Conservation (phyloP, 1,284 basidiomycete genomes). For the Tilletia caries region DNA sequence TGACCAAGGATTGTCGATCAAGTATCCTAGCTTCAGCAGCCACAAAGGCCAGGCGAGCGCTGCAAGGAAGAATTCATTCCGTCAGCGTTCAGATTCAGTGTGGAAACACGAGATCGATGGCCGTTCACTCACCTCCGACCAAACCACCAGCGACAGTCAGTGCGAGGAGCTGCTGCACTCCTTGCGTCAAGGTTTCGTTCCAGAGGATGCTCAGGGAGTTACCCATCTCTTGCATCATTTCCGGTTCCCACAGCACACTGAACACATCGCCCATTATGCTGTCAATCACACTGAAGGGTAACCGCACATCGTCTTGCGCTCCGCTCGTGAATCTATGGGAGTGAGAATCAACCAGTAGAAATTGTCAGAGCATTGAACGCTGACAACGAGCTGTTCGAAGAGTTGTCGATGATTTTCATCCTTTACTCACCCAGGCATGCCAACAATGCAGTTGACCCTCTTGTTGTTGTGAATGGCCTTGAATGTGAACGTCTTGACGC, state of each 20-base stretch:
- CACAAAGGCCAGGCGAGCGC: constrained; percentile 52
- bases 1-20: constrained; percentile 54
- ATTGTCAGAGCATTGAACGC: not conserved
- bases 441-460: constrained; percentile 50
- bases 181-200: constrained; percentile 53
- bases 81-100: not conserved
- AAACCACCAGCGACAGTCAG: constrained; percentile 50
- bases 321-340: constrained; percentile 44
- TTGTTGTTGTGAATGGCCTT: constrained; percentile 54
- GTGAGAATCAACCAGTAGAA: no score
- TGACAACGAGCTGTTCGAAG: no score
- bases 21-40: constrained; percentile 51
- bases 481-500: constrained; percentile 52
- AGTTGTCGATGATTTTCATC: not conserved
- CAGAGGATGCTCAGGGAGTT: constrained; percentile 51
- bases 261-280: constrained; percentile 52
- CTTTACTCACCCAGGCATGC: constrained; percentile 35
- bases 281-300: constrained; percentile 52
- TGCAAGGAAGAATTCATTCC: constrained; percentile 14
- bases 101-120: not conserved
- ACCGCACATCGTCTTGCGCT: constrained; percentile 43
- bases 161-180: constrained; percentile 50
- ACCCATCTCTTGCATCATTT: constrained; percentile 55
- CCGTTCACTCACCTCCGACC: constrained; percentile 27
- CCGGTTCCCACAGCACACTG: constrained; percentile 51